Conservation (phyloP, 1,284 basidiomycete species). For the Laetiporus sulphureus region DNA sequence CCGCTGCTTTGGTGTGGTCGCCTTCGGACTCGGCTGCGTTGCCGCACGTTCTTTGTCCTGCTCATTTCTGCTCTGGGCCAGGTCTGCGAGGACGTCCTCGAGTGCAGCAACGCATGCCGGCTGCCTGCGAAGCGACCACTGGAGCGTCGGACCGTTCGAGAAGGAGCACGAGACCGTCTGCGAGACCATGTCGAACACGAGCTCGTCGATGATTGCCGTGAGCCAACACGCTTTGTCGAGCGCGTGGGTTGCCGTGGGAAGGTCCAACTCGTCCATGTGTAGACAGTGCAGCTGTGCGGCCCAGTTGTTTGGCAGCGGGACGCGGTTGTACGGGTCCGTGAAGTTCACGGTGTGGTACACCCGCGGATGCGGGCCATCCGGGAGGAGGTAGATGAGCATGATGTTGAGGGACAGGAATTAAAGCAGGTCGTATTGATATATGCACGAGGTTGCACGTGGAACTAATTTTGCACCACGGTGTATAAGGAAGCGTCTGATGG, state of each 20-base stretch:
- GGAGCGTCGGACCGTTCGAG: slow-evolving; percentile 44
- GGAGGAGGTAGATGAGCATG: slow-evolving; percentile 70
- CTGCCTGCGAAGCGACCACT: slow-evolving; percentile 37
- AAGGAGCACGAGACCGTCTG: slow-evolving; percentile 45
- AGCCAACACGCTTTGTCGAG: slow-evolving; percentile 60
- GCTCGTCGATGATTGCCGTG: slow-evolving; percentile 46
- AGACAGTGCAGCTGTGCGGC: slow-evolving; percentile 46
- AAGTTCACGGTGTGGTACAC: slow-evolving; percentile 70
- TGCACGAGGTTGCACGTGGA: too few relatives aligned
- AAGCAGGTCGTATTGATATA: too few relatives aligned
- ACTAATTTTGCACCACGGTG: too few relatives aligned
- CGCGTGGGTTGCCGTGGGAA: slow-evolving; percentile 49
- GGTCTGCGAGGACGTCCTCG: slow-evolving; percentile 44
- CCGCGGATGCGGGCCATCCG: slow-evolving; percentile 46
- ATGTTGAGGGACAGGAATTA: too few relatives aligned
- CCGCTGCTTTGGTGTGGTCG: too few relatives aligned
- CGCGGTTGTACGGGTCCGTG: slow-evolving; percentile 39
- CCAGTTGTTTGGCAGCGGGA: slow-evolving; percentile 50
- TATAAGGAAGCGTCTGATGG: too few relatives aligned
- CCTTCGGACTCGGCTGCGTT: slow-evolving; percentile 8
- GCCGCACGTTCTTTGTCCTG: slow-evolving; percentile 19
- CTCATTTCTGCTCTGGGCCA: slow-evolving; percentile 33
- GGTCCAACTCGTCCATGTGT: slow-evolving; percentile 48
- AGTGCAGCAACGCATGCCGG: slow-evolving; percentile 37
- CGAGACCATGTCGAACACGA: slow-evolving; percentile 50